A percentile compares a stretch with the other conserved stretches of the same genome.
These are phyloP conservation scores for Xerocomellus chrysenteron DNA, from an alignment of 768 basidiomycete species.

Conservation along the genomic window DNA sequence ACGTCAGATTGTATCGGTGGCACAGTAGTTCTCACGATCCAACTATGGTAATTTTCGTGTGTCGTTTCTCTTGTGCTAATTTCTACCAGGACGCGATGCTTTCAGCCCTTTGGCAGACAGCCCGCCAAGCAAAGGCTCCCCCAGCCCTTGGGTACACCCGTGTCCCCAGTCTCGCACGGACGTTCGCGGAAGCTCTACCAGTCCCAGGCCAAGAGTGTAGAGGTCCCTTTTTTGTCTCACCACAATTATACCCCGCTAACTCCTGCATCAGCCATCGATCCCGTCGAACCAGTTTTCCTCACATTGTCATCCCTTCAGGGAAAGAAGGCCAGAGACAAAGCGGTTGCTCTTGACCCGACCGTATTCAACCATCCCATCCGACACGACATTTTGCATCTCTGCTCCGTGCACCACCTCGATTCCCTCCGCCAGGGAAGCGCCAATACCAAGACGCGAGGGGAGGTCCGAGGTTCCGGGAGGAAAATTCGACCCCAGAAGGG, in stretches of 20 bases:
- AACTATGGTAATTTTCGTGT: slow-evolving; percentile 15
- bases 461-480: slow-evolving; percentile 84
- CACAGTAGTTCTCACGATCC: slow-evolving; percentile 25
- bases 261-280: slow-evolving; percentile 34
- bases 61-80: background rate
- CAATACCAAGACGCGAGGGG: slow-evolving; percentile 86
- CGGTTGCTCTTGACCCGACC: slow-evolving; percentile 70
- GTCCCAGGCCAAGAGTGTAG: slow-evolving; percentile 8
- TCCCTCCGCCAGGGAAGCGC: slow-evolving; percentile 90
- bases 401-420: slow-evolving; percentile 85
- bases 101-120: slow-evolving; percentile 13
- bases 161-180: slow-evolving; percentile 2
- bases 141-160: background rate
- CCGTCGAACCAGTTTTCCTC: slow-evolving; percentile 53
- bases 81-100: slow-evolving; percentile 13
- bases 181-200: slow-evolving; percentile 12
- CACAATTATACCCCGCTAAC: slow-evolving; percentile 7
- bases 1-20: background rate
- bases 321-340: slow-evolving; percentile 41
- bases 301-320: slow-evolving; percentile 56
- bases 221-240: slow-evolving; percentile 15
- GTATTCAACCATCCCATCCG: slow-evolving; percentile 90
- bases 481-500: slow-evolving; percentile 95
- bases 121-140: slow-evolving; percentile 11
- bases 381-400: slow-evolving; percentile 89